phyloP scores from a whole-genome alignment of 306 rosid species.

The Prunus mira region DNA sequence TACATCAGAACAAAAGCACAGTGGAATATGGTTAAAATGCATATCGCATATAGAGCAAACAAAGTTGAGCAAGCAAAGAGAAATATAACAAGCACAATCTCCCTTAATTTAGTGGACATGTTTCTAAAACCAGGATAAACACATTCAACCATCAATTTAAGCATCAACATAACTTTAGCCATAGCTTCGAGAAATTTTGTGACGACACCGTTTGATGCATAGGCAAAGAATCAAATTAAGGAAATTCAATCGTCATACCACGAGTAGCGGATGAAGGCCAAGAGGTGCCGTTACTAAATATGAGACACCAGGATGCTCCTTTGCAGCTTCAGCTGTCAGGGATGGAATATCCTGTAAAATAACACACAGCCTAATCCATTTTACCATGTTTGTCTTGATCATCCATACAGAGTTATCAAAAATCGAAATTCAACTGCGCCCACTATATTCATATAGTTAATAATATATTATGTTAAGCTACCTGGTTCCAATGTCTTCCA shows the following conservation, averaged over 20 bases:
- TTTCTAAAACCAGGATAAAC: not conserved
- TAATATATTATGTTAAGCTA: slow-evolving; percentile 22
- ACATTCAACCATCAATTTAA: slow-evolving; percentile 1
- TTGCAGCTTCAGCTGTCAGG: slow-evolving; percentile 83
- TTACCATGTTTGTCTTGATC: not conserved
- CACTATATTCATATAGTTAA: not conserved
- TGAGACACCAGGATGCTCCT: slow-evolving; percentile 67
- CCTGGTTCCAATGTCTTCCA: slow-evolving; percentile 91
- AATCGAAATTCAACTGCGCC: not conserved
- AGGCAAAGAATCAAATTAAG: not conserved
- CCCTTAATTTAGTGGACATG: not conserved
- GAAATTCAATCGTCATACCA: slow-evolving; percentile 46
- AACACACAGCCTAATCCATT: not conserved
- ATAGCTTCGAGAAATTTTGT: slow-evolving; percentile 4
- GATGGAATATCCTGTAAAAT: slow-evolving; percentile 81
- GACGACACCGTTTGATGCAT: not conserved
- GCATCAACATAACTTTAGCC: not conserved
- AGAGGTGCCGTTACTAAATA: slow-evolving; percentile 82
- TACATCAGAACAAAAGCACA: not conserved
- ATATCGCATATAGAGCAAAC: too few species aligned
- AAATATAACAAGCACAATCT: not conserved
- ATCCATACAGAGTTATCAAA: not conserved
- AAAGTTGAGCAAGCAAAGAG: too few species aligned
- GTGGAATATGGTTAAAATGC: too few species aligned
- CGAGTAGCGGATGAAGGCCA: slow-evolving; percentile 77